A percentile compares a stretch with the other conserved stretches of the same genome.
These are phyloP conservation scores for Curvularia verruculosa DNA, from an alignment of 2,329 filamentous ascomycete species.

Conservation along the genomic window DNA sequence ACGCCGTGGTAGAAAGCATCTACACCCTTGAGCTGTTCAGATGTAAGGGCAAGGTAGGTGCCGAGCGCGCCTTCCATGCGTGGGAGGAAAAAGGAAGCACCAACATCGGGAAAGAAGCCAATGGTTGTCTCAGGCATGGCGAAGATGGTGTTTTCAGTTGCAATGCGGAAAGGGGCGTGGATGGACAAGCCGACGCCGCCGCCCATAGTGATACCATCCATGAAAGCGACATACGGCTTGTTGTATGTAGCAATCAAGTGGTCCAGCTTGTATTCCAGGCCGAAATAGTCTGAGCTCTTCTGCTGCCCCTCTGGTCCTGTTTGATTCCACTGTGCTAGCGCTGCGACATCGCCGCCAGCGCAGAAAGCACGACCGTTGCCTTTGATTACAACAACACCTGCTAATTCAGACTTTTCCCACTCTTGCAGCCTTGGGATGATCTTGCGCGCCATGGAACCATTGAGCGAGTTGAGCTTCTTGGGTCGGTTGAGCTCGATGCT, in stretches of 20 bases:
- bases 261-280: constrained; percentile 92
- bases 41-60: constrained; percentile 92
- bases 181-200: constrained; percentile 93
- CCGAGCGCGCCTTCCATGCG: constrained; percentile 85
- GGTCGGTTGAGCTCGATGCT: constrained; percentile 94
- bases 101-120: constrained; percentile 98
- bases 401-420: constrained; percentile 94
- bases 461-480: constrained; percentile 87
- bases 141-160: constrained; percentile 92
- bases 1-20: constrained; percentile 90
- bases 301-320: constrained; percentile 71
- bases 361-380: constrained; percentile 88
- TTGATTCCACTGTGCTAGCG: constrained; percentile 75
- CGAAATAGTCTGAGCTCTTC: constrained; percentile 84
- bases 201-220: constrained; percentile 99
- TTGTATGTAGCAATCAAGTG: constrained; percentile 91
- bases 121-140: constrained; percentile 99
- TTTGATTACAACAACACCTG: constrained; percentile 91
- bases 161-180: constrained; percentile 94
- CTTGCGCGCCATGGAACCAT: constrained; percentile 93
- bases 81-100: constrained; percentile 93
- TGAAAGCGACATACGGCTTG: constrained; percentile 93
- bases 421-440: constrained; percentile 87
- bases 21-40: constrained; percentile 78
- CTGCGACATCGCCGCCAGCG: constrained; percentile 88